These are phyloP conservation scores for Boletales sp. DNA, from an alignment of 768 basidiomycete species.

Conservation along the genomic window DNA sequence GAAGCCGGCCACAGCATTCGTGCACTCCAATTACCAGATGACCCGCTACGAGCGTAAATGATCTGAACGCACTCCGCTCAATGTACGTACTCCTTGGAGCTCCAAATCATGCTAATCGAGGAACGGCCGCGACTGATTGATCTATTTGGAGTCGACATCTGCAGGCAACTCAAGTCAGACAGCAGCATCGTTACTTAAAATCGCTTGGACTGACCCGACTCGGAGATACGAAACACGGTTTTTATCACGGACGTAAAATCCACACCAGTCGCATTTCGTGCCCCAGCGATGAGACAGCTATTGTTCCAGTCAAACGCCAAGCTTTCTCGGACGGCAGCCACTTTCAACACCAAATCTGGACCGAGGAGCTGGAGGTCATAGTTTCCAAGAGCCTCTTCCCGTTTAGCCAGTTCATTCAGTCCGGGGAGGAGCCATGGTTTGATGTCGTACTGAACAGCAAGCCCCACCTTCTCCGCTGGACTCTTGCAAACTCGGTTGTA, in stretches of 20 bases:
- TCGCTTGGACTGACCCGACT: background rate
- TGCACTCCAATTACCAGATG: slow-evolving; percentile 3
- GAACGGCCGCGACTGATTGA: too few species aligned
- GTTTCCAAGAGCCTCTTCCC: slow-evolving; percentile 15
- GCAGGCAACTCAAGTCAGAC: too few species aligned
- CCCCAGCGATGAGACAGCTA: background rate
- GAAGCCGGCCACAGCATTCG: background rate
- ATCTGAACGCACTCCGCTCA: too few species aligned
- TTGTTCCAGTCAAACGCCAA: background rate
- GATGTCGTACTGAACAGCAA: slow-evolving; percentile 32
- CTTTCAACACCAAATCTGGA: slow-evolving; percentile 15
- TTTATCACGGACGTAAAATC: slow-evolving; percentile 16
- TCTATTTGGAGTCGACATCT: too few species aligned
- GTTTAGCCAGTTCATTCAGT: slow-evolving; percentile 17
- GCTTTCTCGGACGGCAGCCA: slow-evolving; percentile 23
- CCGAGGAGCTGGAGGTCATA: slow-evolving; percentile 14
- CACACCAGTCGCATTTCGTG: background rate
- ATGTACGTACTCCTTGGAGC: too few species aligned
- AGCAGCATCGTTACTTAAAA: background rate
- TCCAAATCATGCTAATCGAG: too few species aligned
- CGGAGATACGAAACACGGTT: slow-evolving; percentile 3
- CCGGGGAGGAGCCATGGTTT: slow-evolving; percentile 32
- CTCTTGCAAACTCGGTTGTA: slow-evolving; percentile 4
- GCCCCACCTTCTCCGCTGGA: slow-evolving; percentile 26
- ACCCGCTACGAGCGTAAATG: background rate